These are phyloP conservation scores for Orbilia oligospora DNA, from an alignment of 2,329 filamentous ascomycete genomes.

Conservation along the genomic window DNA sequence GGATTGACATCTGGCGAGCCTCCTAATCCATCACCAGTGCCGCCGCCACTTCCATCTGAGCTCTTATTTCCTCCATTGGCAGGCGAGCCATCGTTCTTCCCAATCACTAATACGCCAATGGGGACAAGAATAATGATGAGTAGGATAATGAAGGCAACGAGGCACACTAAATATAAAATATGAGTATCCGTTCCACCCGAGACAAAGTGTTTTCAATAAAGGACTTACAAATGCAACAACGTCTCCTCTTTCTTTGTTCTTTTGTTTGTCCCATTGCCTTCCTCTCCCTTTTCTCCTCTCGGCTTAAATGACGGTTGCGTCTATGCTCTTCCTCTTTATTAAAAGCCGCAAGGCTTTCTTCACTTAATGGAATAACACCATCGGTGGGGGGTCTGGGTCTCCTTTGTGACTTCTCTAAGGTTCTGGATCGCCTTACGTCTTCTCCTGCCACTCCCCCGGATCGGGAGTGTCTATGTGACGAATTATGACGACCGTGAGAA, in stretches of 20 bases:
- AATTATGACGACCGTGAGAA: slow-evolving; percentile 36
- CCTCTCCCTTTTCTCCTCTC: slow-evolving; percentile 50
- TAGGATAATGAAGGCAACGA: slow-evolving; percentile 66
- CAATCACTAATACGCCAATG: slow-evolving; percentile 68
- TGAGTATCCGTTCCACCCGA: background rate
- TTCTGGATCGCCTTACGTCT: slow-evolving; percentile 35
- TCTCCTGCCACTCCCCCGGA: slow-evolving; percentile 16
- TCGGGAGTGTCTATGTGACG: slow-evolving; percentile 25
- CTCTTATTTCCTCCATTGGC: slow-evolving; percentile 61
- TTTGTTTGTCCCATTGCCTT: slow-evolving; percentile 23
- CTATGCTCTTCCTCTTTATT: slow-evolving; percentile 55
- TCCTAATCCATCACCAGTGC: slow-evolving; percentile 65
- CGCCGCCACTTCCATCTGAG: slow-evolving; percentile 62
- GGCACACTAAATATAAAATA: slow-evolving; percentile 64
- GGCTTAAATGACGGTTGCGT: slow-evolving; percentile 42
- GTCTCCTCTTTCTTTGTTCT: slow-evolving; percentile 67
- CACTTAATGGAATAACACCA: slow-evolving; percentile 51
- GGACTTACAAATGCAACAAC: slow-evolving; percentile 65
- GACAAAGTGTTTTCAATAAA: background rate
- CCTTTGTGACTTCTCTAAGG: slow-evolving; percentile 26
- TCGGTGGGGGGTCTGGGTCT: slow-evolving; percentile 36
- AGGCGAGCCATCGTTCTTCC: slow-evolving; percentile 67
- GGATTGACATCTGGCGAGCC: slow-evolving; percentile 68
- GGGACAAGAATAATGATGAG: slow-evolving; percentile 70
- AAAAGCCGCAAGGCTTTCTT: slow-evolving; percentile 52